Evolutionary conservation across 306 rosid genomes (phyloP).

Genomic region (Castanopsis chinensis): DNA sequence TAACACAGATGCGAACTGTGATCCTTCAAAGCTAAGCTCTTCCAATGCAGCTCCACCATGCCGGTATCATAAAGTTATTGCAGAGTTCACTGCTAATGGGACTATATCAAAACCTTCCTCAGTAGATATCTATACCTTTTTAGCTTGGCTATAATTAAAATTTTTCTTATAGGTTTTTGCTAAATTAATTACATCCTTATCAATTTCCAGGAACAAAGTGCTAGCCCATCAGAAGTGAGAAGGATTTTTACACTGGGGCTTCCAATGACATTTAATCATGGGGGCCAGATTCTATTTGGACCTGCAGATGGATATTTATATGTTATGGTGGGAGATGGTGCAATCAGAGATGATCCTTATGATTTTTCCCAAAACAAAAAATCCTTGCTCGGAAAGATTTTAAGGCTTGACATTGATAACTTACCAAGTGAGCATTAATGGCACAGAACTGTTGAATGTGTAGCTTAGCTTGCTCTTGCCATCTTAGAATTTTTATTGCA

Average conservation of each 20-base stretch:
- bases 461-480: background rate
- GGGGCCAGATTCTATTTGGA: slow-evolving; percentile 44
- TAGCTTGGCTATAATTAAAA: no score
- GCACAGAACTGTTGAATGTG: background rate
- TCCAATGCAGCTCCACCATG: slow-evolving; percentile 35
- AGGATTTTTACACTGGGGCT: slow-evolving; percentile 39
- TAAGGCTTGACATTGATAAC: slow-evolving; percentile 39
- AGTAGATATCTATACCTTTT: slow-evolving; percentile 9
- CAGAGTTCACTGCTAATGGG: slow-evolving; percentile 42
- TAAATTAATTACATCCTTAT: background rate
- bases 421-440: slow-evolving; percentile 35
- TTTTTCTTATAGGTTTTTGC: background rate
- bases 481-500: background rate
- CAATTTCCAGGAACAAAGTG: slow-evolving; percentile 26
- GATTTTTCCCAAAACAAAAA: slow-evolving; percentile 42
- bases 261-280: slow-evolving; percentile 27
- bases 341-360: slow-evolving; percentile 33
- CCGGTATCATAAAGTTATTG: slow-evolving; percentile 35
- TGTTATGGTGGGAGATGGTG: slow-evolving; percentile 31
- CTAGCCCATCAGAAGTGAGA: slow-evolving; percentile 37
- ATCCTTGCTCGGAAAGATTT: slow-evolving; percentile 49
- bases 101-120: slow-evolving; percentile 27
- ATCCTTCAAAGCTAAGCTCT: slow-evolving; percentile 32
- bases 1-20: slow-evolving; percentile 34
- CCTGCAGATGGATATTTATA: slow-evolving; percentile 44